Base-by-base conservation (phyloP, 1,284 basidiomycete genomes). In the Ustilago crameri region DNA sequence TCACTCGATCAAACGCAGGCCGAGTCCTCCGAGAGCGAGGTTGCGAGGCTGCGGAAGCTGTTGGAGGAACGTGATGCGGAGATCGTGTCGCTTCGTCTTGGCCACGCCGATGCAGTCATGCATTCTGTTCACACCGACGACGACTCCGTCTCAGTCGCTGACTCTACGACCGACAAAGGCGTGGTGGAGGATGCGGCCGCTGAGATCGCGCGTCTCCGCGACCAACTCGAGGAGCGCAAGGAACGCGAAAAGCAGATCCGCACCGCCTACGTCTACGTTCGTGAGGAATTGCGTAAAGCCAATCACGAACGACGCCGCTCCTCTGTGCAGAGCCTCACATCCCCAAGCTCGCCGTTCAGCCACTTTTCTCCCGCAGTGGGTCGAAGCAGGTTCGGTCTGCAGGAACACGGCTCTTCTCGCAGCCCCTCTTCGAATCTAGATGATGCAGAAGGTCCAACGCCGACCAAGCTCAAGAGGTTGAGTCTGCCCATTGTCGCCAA, bases 221-320 rank as follows among this genome's bases (percentile, higher is more conserved):
- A 46, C 5, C 62, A 75, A 38, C 49, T 79, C 20, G 4, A 35
- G 7, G 71, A 77, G 18, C 75, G 78, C 34, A 57, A 69, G 22
- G 32, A 63, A 3, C 41, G 78, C 8, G 78, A 80, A 41, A 55
- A 59, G 24, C 74, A 75, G 47, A 80, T 80, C 51, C 61, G 75
- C 9, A 66, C 50, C 14, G 78, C 78, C 0, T 80, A 80, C 66
- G 52, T 69, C 42, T 62, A 63, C 34, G 40, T 78, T 8, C 76
- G 76, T 18, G 76, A 78, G 34, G 76, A 80, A 45, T 54, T 79
- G 32, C 71, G 78, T 9, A 72, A 74, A 43, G 51, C 59, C 4
- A 75, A 76, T 35, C 18, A 40, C 14, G 66, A 78, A 22, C 66
- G 74, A 1, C 53, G 69, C 5, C 49, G 74, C 3, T 47, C 63